Conservation (phyloP, 2,329 filamentous ascomycete species). For the Orbilia oligospora region DNA sequence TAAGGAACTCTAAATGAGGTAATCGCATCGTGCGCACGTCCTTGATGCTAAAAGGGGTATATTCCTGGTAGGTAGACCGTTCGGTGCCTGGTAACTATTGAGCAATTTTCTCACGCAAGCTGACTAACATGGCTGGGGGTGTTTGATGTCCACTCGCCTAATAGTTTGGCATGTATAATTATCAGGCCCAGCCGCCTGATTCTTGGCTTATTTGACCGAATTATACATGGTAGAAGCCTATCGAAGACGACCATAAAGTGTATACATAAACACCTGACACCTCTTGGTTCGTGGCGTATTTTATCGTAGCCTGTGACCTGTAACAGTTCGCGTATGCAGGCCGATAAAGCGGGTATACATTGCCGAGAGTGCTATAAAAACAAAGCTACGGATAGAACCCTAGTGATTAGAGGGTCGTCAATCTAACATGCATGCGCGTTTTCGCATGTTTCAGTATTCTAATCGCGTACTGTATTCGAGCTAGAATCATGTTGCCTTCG, state of each 20-base stretch:
- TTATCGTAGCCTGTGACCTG: not conserved
- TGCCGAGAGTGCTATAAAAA: conserved; percentile 8
- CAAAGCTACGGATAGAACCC: not conserved
- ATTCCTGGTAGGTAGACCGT: conserved; percentile 3
- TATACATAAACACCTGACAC: not conserved
- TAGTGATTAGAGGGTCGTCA: not conserved
- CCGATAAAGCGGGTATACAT: not conserved
- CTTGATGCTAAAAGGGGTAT: conserved; percentile 23
- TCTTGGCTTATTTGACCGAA: not conserved
- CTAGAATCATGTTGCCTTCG: too few relatives aligned
- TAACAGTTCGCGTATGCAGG: conserved; percentile 4
- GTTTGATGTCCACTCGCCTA: not conserved
- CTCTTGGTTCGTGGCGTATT: not conserved
- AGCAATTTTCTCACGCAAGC: conserved; percentile 42
- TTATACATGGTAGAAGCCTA: conserved; percentile 20
- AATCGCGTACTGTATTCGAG: too few relatives aligned
- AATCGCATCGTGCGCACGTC: conserved; percentile 25
- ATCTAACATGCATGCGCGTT: not conserved
- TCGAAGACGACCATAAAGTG: not conserved
- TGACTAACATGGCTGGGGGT: conserved; percentile 20
- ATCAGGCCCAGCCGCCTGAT: conserved; percentile 17
- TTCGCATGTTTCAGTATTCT: not conserved
- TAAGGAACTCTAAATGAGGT: conserved; percentile 24
- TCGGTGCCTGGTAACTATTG: conserved; percentile 38
- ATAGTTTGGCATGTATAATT: not conserved